Evolutionary conservation across 768 basidiomycete genomes (phyloP).

Genomic region (Russula lepida): DNA sequence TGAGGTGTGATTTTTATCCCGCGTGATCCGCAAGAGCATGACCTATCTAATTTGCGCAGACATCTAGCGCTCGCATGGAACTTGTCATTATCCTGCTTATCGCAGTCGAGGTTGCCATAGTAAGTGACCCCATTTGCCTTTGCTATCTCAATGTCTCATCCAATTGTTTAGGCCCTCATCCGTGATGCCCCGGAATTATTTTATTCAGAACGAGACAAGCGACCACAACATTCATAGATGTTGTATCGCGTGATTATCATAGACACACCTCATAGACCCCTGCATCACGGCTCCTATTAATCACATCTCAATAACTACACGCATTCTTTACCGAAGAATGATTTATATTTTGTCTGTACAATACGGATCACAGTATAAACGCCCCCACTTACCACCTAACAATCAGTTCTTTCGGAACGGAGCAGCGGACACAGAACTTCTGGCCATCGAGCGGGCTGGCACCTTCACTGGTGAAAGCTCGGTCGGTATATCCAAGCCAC

Average conservation of each 20-base stretch:
- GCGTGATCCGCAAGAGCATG: conserved; percentile 4
- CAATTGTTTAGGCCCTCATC: conserved; percentile 51
- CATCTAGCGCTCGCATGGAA: conserved; percentile 88
- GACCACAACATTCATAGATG: neutral
- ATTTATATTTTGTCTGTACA: neutral
- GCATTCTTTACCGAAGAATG: neutral
- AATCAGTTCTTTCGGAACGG: conserved; percentile 4
- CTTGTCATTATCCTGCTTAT: conserved; percentile 91
- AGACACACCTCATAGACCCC: neutral
- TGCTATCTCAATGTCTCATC: neutral
- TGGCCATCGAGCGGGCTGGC: conserved; percentile 7
- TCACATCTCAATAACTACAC: conserved; percentile 3
- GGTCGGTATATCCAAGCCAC: conserved; percentile 13
- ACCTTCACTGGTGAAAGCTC: conserved; percentile 19
- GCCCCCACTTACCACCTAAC: neutral
- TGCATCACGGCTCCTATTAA: neutral
- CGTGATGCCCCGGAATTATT: conserved; percentile 74
- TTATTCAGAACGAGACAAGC: conserved; percentile 26
- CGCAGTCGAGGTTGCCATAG: conserved; percentile 90
- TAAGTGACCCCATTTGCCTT: conserved; percentile 31
- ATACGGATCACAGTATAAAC: neutral
- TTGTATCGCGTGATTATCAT: neutral
- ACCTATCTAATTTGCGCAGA: conserved; percentile 37
- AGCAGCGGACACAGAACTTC: conserved; percentile 1
- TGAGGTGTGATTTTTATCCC: conserved; percentile 4